Conservation (phyloP, 2,329 filamentous ascomycete species). For the Stagonosporopsis tanaceti region DNA sequence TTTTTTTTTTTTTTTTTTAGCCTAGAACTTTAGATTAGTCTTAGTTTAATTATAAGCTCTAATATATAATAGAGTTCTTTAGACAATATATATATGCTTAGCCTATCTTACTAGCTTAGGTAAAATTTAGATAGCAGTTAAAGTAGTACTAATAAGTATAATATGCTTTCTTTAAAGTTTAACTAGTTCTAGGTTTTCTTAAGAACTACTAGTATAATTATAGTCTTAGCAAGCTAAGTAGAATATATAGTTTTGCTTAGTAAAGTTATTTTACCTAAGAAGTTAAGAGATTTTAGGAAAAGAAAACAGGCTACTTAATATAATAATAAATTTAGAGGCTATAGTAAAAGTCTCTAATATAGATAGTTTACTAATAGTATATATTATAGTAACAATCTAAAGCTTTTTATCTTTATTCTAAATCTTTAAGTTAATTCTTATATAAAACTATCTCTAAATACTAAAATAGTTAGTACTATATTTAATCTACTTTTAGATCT, state of each 20-base stretch:
- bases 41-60: background rate
- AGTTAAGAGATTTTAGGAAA: background rate
- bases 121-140: background rate
- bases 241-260: background rate
- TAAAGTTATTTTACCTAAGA: background rate
- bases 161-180: background rate
- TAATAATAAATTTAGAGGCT: background rate
- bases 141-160: background rate
- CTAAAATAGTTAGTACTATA: background rate
- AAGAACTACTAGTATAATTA: background rate
- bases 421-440: background rate
- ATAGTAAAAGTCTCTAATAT: background rate
- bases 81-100: background rate
- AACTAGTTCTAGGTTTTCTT: background rate
- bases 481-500: background rate
- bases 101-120: background rate
- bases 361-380: background rate
- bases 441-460: background rate
- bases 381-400: background rate
- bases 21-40: background rate
- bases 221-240: background rate
- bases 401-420: background rate
- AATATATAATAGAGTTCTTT: background rate
- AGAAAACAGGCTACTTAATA: background rate
- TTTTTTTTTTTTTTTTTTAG: too few species aligned